Conservation (phyloP, 345 rosid species). For the Eutrema japonicum region DNA sequence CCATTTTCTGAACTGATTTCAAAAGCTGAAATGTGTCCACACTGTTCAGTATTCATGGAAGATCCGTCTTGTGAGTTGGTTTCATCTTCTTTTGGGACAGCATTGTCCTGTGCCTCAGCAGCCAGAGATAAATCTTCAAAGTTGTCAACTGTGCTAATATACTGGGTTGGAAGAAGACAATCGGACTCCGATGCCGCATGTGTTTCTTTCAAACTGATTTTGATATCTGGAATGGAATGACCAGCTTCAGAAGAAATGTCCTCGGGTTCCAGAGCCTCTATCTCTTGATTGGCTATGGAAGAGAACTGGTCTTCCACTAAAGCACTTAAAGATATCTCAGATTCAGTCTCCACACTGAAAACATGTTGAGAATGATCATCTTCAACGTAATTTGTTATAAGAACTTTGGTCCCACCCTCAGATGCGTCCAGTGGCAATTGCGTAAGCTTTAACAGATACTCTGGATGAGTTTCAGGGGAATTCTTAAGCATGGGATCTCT, state of each 20-base stretch:
- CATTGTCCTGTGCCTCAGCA: constrained; percentile 15
- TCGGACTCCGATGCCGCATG: not conserved
- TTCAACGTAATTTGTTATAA: constrained; percentile 5
- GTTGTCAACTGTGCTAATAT: not conserved
- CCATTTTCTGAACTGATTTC: constrained; percentile 13
- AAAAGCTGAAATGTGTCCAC: not conserved
- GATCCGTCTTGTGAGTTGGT: constrained; percentile 17
- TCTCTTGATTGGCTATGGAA: constrained; percentile 28
- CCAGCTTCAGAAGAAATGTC: constrained; percentile 11
- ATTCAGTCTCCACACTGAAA: constrained; percentile 27
- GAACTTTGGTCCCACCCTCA: not conserved
- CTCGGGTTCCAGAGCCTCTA: constrained; percentile 17
- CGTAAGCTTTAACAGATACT: constrained; percentile 5
- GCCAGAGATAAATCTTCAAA: constrained; percentile 10
- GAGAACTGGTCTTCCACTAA: constrained; percentile 33
- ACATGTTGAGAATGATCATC: constrained; percentile 13
- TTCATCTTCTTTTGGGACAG: not conserved
- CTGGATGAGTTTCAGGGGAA: not conserved
- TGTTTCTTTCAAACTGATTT: constrained; percentile 7
- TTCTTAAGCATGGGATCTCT: constrained; percentile 6
- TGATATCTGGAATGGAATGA: not conserved
- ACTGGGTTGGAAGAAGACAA: not conserved
- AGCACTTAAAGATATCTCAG: constrained; percentile 39
- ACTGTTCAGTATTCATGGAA: constrained; percentile 10
- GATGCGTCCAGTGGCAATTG: constrained; percentile 8